A percentile compares a stretch with the other conserved stretches of the same genome.
Evolutionary conservation across 2,329 filamentous ascomycete genomes (phyloP).

Genomic region (Alternaria incomplexa): DNA sequence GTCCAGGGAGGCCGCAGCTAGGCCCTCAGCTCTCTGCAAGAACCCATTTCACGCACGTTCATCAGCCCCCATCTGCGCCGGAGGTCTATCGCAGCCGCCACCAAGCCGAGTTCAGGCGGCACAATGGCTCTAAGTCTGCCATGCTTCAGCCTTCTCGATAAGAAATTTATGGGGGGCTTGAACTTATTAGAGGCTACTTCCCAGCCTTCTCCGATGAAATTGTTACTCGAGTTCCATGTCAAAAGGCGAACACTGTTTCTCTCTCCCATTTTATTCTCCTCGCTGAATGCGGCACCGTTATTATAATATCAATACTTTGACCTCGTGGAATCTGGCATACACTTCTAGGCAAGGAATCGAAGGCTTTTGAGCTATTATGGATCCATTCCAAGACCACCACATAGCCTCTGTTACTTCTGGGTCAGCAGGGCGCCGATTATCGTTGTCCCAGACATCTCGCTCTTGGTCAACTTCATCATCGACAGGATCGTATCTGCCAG

Average conservation of each 20-base stretch:
- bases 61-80: background rate
- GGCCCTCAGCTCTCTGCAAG: background rate
- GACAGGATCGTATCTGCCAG: background rate
- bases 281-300: background rate
- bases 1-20: background rate
- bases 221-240: background rate
- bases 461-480: background rate
- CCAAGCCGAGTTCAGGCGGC: background rate
- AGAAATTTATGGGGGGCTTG: background rate
- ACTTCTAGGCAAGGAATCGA: background rate
- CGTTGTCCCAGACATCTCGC: background rate
- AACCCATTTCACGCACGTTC: background rate
- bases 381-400: background rate
- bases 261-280: background rate
- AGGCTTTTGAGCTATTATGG: background rate
- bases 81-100: background rate
- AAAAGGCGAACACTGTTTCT: background rate
- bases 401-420: background rate
- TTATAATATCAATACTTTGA: background rate
- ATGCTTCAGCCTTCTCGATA: background rate
- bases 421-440: background rate
- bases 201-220: background rate
- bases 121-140: background rate
- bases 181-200: background rate
- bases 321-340: background rate